A percentile compares a stretch with the other conserved stretches of the same genome.
phyloP scores from a whole-genome alignment of 2,329 filamentous ascomycete genomes.

The Lecanoromycetidae sp. region DNA sequence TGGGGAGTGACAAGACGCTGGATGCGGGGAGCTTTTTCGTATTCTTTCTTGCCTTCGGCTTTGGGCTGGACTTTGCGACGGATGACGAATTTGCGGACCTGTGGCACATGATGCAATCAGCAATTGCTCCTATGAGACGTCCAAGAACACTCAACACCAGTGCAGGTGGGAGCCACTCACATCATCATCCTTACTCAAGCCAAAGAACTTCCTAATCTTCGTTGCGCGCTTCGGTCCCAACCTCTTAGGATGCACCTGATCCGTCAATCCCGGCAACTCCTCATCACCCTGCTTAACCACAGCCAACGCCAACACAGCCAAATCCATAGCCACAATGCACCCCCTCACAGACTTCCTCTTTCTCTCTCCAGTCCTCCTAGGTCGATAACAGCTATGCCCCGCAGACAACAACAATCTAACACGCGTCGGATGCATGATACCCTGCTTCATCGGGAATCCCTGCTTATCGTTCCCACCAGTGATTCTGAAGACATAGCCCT shows the following conservation, averaged over 20 bases:
- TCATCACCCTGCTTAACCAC: slow-evolving; percentile 96
- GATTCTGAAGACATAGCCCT: slow-evolving; percentile 99
- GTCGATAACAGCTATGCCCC: slow-evolving; percentile 98
- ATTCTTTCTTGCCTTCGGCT: slow-evolving; percentile 92
- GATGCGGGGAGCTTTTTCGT: slow-evolving; percentile 99
- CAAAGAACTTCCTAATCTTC: slow-evolving; percentile 99
- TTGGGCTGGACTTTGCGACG: slow-evolving; percentile 95
- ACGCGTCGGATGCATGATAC: slow-evolving; percentile 97
- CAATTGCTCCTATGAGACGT: slow-evolving; percentile 3
- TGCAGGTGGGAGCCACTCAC: slow-evolving; percentile 57
- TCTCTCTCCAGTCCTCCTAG: slow-evolving; percentile 94
- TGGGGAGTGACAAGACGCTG: slow-evolving; percentile 98
- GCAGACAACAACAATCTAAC: slow-evolving; percentile 91
- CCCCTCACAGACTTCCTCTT: slow-evolving; percentile 99
- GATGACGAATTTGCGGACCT: slow-evolving; percentile 99
- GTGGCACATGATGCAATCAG: slow-evolving; percentile 10
- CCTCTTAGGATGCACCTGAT: slow-evolving; percentile 96
- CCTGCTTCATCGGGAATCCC: slow-evolving; percentile 99
- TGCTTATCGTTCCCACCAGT: slow-evolving; percentile 99
- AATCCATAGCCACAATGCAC: slow-evolving; percentile 94
- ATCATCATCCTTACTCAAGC: slow-evolving; percentile 99
- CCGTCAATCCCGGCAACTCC: slow-evolving; percentile 92
- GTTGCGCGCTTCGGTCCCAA: slow-evolving; percentile 98
- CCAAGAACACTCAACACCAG: slow-evolving; percentile 18
- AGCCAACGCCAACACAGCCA: slow-evolving; percentile 85